Evolutionary conservation across 345 rosid genomes (phyloP).

Genomic region (Salix exigua): DNA sequence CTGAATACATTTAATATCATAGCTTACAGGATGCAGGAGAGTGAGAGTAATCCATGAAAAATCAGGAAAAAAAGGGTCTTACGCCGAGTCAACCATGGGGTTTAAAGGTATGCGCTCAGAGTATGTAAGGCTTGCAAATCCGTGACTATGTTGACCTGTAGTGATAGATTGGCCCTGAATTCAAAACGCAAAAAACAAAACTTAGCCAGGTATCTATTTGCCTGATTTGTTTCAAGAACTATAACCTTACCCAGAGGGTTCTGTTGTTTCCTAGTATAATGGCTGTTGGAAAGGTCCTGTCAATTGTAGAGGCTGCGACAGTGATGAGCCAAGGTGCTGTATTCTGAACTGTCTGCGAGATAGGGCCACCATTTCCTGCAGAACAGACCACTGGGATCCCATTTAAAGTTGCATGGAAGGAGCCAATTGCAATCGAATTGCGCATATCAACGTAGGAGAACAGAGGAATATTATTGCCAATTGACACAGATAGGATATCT

Average conservation of each 20-base stretch:
- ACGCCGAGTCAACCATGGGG: constrained; percentile 19
- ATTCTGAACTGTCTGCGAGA: constrained; percentile 21
- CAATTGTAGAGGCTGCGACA: constrained; percentile 33
- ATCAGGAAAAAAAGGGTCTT: constrained; percentile 4
- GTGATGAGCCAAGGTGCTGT: constrained; percentile 38
- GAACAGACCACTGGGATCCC: constrained; percentile 38
- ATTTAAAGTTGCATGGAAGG: constrained; percentile 30
- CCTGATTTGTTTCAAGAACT: not conserved
- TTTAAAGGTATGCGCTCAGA: constrained; percentile 35
- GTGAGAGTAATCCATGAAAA: not conserved
- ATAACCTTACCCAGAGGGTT: constrained; percentile 32
- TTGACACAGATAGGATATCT: constrained; percentile 50
- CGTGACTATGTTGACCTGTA: constrained; percentile 7
- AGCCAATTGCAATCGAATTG: constrained; percentile 29
- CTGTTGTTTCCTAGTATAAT: constrained; percentile 11
- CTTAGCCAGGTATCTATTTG: not conserved
- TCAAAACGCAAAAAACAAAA: not conserved
- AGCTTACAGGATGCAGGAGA: not conserved
- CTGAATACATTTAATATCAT: constrained; percentile 14
- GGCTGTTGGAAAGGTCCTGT: constrained; percentile 21
- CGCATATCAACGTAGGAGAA: constrained; percentile 26
- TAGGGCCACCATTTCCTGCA: constrained; percentile 36
- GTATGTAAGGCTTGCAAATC: constrained; percentile 30
- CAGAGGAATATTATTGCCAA: constrained; percentile 37
- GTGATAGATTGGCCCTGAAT: constrained; percentile 34